A percentile compares a stretch with the other conserved stretches of the same genome.
Evolutionary conservation across 495 filamentous ascomycete species (phyloP).

Genomic region (Penicillium antarcticum): DNA sequence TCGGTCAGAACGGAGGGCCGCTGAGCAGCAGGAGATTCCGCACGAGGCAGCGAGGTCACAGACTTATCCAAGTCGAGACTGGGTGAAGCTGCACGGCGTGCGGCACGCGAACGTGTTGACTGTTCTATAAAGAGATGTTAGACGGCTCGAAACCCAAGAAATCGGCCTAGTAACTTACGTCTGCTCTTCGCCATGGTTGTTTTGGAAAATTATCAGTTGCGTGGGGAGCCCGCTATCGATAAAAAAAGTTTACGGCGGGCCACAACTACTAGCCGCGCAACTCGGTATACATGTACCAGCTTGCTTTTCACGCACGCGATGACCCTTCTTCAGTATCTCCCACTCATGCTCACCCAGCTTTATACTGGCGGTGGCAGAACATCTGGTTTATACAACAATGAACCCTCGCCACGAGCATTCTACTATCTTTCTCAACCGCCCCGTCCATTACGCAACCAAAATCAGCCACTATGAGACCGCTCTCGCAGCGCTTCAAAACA

Average conservation of each 20-base stretch:
- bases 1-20: constrained; percentile 59
- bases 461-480: constrained; percentile 36
- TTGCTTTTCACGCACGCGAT: constrained; percentile 3
- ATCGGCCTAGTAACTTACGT: constrained; percentile 25
- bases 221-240: constrained; percentile 42
- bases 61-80: constrained; percentile 75
- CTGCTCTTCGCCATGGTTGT: constrained; percentile 50
- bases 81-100: constrained; percentile 67
- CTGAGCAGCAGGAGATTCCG: constrained; percentile 44
- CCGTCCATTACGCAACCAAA: constrained; percentile 22
- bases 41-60: constrained; percentile 57
- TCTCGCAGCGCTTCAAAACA: constrained; percentile 24
- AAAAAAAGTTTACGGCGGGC: constrained; percentile 35
- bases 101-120: constrained; percentile 66
- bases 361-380: constrained; percentile 22
- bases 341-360: constrained; percentile 18
- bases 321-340: not conserved
- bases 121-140: constrained; percentile 31
- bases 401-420: constrained; percentile 34
- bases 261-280: constrained; percentile 27
- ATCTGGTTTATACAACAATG: constrained; percentile 32
- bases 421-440: constrained; percentile 31
- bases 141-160: constrained; percentile 4
- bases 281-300: constrained; percentile 13
- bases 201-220: constrained; percentile 20